These are phyloP conservation scores for Lachnellula arida DNA, from an alignment of 2,329 filamentous ascomycete genomes.

Conservation along the genomic window DNA sequence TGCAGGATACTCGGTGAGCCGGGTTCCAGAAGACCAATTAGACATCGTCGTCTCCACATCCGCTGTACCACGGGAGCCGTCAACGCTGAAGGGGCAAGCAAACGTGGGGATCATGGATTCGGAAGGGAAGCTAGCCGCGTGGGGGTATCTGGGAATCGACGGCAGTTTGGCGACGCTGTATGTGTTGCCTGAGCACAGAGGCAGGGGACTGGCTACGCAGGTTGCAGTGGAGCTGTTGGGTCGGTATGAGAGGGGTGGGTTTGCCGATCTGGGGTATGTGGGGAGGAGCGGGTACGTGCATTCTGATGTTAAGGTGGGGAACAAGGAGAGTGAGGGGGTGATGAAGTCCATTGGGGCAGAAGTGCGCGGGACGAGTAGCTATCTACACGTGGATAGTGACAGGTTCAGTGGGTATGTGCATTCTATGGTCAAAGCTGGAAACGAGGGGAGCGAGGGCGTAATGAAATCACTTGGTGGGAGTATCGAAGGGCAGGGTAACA, in stretches of 20 bases:
- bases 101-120: constrained; percentile 22
- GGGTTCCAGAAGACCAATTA: constrained; percentile 25
- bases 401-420: constrained; percentile 4
- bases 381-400: constrained; percentile 26
- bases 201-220: constrained; percentile 24
- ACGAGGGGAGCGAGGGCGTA: constrained; percentile 10
- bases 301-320: constrained; percentile 28
- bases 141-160: constrained; percentile 29
- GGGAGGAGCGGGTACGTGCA: constrained; percentile 28
- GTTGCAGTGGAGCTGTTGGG: constrained; percentile 22
- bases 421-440: neutral
- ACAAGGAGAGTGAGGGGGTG: constrained; percentile 28
- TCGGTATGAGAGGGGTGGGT: constrained; percentile 19
- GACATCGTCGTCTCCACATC: constrained; percentile 28
- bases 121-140: constrained; percentile 20
- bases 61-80: constrained; percentile 19
- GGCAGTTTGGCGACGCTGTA: constrained; percentile 28
- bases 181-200: constrained; percentile 26
- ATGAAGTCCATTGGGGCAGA: constrained; percentile 24
- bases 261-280: constrained; percentile 23
- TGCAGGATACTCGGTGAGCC: constrained; percentile 13
- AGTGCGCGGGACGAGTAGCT: constrained; percentile 16
- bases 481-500: constrained; percentile 2
- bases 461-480: constrained; percentile 11
- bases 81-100: constrained; percentile 22